Evolutionary conservation across 129 eudicot species (phyloP).

Genomic region (Logfia minima): DNA sequence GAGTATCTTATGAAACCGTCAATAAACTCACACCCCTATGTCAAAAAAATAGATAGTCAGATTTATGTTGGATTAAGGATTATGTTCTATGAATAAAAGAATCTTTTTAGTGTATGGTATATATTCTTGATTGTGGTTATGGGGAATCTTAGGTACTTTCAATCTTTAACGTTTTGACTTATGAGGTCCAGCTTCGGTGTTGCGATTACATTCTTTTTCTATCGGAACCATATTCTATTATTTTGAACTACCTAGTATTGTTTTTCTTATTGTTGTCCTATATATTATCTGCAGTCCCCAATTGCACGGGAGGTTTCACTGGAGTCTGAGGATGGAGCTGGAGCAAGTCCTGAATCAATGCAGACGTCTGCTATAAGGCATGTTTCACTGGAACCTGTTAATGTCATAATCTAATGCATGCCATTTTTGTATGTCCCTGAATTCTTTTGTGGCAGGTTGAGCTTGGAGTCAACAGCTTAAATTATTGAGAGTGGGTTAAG

Average conservation of each 20-base stretch:
- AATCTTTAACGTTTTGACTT: background rate
- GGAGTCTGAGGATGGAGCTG: slow-evolving; percentile 41
- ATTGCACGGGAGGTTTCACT: slow-evolving; percentile 23
- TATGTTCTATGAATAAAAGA: background rate
- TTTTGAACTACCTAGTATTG: background rate
- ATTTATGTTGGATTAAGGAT: background rate
- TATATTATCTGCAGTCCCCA: slow-evolving; percentile 28
- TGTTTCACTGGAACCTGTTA: slow-evolving; percentile 2
- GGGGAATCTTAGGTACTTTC: background rate
- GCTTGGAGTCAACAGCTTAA: slow-evolving; percentile 43
- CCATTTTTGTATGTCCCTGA: background rate
- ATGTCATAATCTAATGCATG: background rate
- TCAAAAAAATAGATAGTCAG: background rate
- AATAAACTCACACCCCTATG: background rate
- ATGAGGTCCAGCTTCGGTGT: background rate
- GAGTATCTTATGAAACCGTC: background rate
- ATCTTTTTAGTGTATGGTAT: background rate
- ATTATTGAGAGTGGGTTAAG: background rate
- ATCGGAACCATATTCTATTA: background rate
- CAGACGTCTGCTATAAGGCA: slow-evolving; percentile 38
- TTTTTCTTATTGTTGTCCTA: slow-evolving; percentile 11
- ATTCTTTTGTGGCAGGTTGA: slow-evolving; percentile 24
- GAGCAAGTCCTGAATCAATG: slow-evolving; percentile 35
- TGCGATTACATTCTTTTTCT: background rate
- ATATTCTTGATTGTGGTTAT: background rate